Base-by-base conservation (phyloP, 257 asterid genomes). In the Primulina tabacum region DNA sequence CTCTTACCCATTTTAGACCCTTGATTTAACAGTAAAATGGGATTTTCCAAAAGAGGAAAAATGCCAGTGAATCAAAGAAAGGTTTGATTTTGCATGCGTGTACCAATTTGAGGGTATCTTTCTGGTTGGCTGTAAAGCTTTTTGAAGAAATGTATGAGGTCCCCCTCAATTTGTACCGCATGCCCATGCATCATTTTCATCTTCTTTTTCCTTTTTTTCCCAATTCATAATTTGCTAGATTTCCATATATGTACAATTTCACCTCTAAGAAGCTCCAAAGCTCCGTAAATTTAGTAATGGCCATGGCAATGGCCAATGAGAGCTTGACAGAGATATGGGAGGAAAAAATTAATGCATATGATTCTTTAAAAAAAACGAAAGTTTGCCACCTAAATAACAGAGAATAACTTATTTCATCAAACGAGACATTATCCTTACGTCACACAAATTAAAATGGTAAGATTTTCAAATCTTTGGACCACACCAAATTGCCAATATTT, bases 401-500 rank as follows among this genome's bases (percentile, higher is more conserved):
- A 2, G 57, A 50, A 50, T 1, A 50, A 16, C 57, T 50, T 50
- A 5, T 50, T 50, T 50, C 8, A 16, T 50, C 20, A 17, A 50
- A 50, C 5, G 16, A 50, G 21, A 50, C 57, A 50, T 50, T 50
- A 4, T 50, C 20, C 38, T 50, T 17, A 53, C 62, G 62, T 67
- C 71, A 64, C 60, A 12, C 40, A 34, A 61, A 50, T 50, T 16
- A 50, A 56, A 55, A 57, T 60, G 24, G 63, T 65, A 69, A 69
- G 73, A 80, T 73, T 70, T 68, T 76, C 26, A 65, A 64, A 79
- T 72, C 78, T 73, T 73, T 56, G 83, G 83, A 76, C 84, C 78
- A 76, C 84, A 62, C 6, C 17, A 32, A 30, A 59, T 16, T 40
- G 14, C 67, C 38, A 67, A 29, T 47, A 35, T 8, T 67, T 64